Evolutionary conservation across 2,329 filamentous ascomycete species (phyloP).

Genomic region (Phialophora expanda): DNA sequence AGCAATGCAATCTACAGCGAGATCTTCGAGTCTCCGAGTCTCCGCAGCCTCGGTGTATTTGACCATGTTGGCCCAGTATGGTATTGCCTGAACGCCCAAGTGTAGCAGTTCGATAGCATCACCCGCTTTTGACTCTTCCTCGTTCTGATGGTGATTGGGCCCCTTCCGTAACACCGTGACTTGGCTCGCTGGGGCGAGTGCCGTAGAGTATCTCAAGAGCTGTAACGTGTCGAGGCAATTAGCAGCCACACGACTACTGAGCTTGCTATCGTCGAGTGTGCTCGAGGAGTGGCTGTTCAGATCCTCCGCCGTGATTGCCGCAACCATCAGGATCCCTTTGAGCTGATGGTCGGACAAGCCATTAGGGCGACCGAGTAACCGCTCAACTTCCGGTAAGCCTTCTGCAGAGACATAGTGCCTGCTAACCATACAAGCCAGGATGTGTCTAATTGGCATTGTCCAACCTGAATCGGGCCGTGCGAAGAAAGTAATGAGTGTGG

Average conservation of each 20-base stretch:
- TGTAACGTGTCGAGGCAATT: slow-evolving; percentile 34
- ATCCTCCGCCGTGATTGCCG: slow-evolving; percentile 49
- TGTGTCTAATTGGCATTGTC: slow-evolving; percentile 41
- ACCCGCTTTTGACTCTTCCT: background rate
- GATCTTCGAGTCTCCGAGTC: slow-evolving; percentile 12
- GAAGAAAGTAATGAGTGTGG: slow-evolving; percentile 53
- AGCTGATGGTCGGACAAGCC: slow-evolving; percentile 29
- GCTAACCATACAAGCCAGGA: slow-evolving; percentile 46
- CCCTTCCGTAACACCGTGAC: no score
- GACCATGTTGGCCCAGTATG: slow-evolving; percentile 30
- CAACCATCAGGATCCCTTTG: slow-evolving; percentile 31
- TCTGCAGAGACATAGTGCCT: slow-evolving; percentile 47
- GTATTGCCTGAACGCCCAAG: slow-evolving; percentile 23
- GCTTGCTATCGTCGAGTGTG: slow-evolving; percentile 17
- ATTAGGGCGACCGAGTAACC: slow-evolving; percentile 39
- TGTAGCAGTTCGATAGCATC: slow-evolving; percentile 17
- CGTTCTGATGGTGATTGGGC: background rate
- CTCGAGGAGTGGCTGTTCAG: slow-evolving; percentile 23
- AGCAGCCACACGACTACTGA: slow-evolving; percentile 25
- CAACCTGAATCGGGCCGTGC: slow-evolving; percentile 48
- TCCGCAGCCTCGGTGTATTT: slow-evolving; percentile 13
- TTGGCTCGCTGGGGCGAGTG: background rate
- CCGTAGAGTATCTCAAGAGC: slow-evolving; percentile 28
- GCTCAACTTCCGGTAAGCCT: slow-evolving; percentile 46
- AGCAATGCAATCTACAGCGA: slow-evolving; percentile 22